Evolutionary conservation across 768 basidiomycete species (phyloP).

Genomic region (Suillus paluster): DNA sequence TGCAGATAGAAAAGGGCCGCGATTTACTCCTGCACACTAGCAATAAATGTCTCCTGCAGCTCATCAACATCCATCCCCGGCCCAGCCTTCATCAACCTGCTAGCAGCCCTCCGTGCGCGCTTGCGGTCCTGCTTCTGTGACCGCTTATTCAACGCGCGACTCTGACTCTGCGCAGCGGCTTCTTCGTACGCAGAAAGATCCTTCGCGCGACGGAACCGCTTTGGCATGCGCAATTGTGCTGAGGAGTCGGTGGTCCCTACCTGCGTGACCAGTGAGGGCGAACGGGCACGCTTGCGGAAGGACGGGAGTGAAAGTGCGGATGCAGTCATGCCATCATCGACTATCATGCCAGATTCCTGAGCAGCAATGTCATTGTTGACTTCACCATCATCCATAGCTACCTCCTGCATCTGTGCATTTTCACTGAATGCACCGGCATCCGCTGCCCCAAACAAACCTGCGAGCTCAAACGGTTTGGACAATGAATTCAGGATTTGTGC

Average conservation of each 20-base stretch:
- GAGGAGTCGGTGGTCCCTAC: conserved; percentile 41
- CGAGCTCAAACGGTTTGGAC: conserved; percentile 80
- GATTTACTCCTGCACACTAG: conserved; percentile 7
- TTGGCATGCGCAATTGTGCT: conserved; percentile 47
- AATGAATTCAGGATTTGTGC: conserved; percentile 75
- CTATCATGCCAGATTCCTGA: conserved; percentile 40
- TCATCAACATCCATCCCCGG: conserved; percentile 38
- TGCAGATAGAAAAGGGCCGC: neutral
- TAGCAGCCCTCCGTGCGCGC: conserved; percentile 57
- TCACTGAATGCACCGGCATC: conserved; percentile 80
- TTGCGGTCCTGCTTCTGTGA: conserved; percentile 69
- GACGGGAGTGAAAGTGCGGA: conserved; percentile 33
- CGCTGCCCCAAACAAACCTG: conserved; percentile 78
- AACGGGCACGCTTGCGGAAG: conserved; percentile 8
- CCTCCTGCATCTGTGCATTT: conserved; percentile 40
- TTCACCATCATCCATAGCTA: conserved; percentile 50
- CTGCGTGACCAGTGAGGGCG: conserved; percentile 38
- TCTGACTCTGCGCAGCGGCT: conserved; percentile 52
- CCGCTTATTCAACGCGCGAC: conserved; percentile 56
- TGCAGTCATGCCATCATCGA: conserved; percentile 42
- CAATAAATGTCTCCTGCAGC: conserved; percentile 19
- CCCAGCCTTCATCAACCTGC: conserved; percentile 22
- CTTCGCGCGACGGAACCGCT: conserved; percentile 62
- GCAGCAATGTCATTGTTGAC: conserved; percentile 40
- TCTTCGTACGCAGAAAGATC: conserved; percentile 59